A percentile compares a stretch with the other conserved stretches of the same genome.
Evolutionary conservation across 495 filamentous ascomycete genomes (phyloP).

Genomic region (Arthonia radiata): DNA sequence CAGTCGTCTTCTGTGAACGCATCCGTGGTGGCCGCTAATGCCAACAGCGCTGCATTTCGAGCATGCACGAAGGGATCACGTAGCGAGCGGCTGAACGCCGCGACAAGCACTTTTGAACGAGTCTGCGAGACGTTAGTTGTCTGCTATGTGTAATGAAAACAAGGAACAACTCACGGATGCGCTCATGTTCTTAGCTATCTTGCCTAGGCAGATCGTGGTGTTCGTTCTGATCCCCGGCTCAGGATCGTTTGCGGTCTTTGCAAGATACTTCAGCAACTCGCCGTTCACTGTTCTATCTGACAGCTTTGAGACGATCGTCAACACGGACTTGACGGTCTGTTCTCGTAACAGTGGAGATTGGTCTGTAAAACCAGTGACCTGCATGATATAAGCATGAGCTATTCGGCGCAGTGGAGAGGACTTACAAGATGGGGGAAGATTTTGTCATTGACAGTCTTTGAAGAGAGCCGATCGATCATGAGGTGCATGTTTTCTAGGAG

Average conservation of each 20-base stretch:
- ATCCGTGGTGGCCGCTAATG: conserved; percentile 61
- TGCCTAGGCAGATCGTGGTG: conserved; percentile 89
- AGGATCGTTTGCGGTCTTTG: conserved; percentile 92
- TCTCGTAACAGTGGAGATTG: conserved; percentile 76
- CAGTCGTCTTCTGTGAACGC: conserved; percentile 79
- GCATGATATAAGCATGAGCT: conserved; percentile 1
- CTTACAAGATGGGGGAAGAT: conserved; percentile 81
- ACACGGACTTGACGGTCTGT: conserved; percentile 80
- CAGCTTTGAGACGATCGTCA: conserved; percentile 64
- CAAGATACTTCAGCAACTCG: conserved; percentile 70
- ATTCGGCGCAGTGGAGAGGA: background rate
- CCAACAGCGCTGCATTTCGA: conserved; percentile 65
- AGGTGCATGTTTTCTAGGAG: conserved; percentile 66
- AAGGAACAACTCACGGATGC: conserved; percentile 24
- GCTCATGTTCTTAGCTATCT: conserved; percentile 76
- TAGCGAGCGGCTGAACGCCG: conserved; percentile 70
- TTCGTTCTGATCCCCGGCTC: conserved; percentile 95
- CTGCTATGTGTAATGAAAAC: conserved; percentile 4
- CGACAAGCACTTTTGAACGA: conserved; percentile 70
- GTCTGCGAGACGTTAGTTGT: conserved; percentile 19
- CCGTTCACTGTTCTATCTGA: conserved; percentile 85
- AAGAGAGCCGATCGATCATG: conserved; percentile 78
- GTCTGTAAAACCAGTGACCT: conserved; percentile 82
- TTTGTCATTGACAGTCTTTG: conserved; percentile 82
- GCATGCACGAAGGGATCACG: conserved; percentile 88